Percentiles rank a stretch among this genome's conserved stretches.
Conservation (phyloP, 2,329 filamentous ascomycete species). For the Paecilomyces dactylethromorphus region DNA sequence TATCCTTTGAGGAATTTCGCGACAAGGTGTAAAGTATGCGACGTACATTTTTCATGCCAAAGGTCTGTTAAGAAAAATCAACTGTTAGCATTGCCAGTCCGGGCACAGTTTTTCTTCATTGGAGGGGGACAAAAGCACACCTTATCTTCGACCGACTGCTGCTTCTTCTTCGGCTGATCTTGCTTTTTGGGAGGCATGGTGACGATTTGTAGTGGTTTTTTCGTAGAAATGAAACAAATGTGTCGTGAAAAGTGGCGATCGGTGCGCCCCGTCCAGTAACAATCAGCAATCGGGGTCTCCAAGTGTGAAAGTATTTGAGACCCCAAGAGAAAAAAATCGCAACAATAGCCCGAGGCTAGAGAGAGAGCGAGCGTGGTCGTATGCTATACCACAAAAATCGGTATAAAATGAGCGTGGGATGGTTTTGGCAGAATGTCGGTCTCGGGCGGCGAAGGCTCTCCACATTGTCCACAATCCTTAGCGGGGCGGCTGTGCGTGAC, state of each 20-base stretch:
- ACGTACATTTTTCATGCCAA: conserved; percentile 93
- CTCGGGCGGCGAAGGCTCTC: not conserved
- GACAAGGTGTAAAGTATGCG: not conserved
- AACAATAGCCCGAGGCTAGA: not conserved
- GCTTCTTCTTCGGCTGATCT: conserved; percentile 43
- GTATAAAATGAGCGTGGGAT: not conserved
- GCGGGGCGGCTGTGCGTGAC: not conserved
- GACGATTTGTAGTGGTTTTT: conserved; percentile 16
- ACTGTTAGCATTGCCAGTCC: conserved; percentile 9
- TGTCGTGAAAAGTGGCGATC: conserved; percentile 2
- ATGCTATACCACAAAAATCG: not conserved
- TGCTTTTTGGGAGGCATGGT: conserved; percentile 44
- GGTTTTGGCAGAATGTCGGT: not conserved
- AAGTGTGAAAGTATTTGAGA: not conserved
- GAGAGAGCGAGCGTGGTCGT: not conserved
- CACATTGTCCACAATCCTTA: not conserved
- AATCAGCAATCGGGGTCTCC: not conserved
- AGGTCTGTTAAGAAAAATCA: conserved; percentile 51
- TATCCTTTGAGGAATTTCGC: not conserved
- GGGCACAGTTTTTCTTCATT: not conserved
- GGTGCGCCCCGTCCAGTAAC: not conserved
- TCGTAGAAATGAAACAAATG: conserved; percentile 10
- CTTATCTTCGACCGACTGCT: conserved; percentile 69
- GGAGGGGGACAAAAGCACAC: conserved; percentile 21
- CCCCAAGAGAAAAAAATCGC: not conserved